phyloP scores from a whole-genome alignment of 345 rosid genomes.

The Lepidium didymum region DNA sequence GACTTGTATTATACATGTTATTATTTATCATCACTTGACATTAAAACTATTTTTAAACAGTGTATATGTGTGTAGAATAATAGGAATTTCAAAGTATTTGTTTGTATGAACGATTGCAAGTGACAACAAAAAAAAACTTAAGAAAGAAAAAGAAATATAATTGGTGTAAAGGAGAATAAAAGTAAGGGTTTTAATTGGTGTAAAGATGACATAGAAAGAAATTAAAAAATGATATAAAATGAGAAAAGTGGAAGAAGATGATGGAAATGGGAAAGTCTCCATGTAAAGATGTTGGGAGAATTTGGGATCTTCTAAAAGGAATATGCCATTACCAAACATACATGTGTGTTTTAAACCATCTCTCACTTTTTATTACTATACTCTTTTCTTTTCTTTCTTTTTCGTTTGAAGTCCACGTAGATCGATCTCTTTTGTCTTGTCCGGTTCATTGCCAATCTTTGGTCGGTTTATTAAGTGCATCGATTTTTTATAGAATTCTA shows the following conservation, averaged over 20 bases:
- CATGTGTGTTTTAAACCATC: constrained; percentile 18
- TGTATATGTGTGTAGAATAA: not conserved
- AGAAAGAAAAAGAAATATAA: not conserved
- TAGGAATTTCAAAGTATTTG: not conserved
- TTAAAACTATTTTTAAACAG: not conserved
- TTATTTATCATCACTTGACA: not conserved
- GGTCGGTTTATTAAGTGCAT: no score
- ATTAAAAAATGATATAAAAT: not conserved
- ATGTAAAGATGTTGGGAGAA: constrained; percentile 30
- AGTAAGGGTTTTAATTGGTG: constrained; percentile 23
- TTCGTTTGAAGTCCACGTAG: not conserved
- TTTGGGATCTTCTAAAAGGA: constrained; percentile 33
- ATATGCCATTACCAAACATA: constrained; percentile 32
- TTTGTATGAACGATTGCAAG: not conserved
- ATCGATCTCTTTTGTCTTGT: constrained; percentile 12
- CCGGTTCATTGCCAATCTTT: not conserved
- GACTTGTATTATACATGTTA: not conserved
- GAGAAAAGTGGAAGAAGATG: constrained; percentile 15
- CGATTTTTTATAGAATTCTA: not conserved
- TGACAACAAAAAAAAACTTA: not conserved
- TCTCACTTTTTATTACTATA: constrained; percentile 4
- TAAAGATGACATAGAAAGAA: constrained; percentile 27
- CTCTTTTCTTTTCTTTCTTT: not conserved
- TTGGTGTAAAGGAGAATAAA: constrained; percentile 23
- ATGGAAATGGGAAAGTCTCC: constrained; percentile 24